Percentiles rank a stretch among this genome's conserved stretches.
Conservation (phyloP, 2,329 filamentous ascomycete species). For the Ascosphaera apis region DNA sequence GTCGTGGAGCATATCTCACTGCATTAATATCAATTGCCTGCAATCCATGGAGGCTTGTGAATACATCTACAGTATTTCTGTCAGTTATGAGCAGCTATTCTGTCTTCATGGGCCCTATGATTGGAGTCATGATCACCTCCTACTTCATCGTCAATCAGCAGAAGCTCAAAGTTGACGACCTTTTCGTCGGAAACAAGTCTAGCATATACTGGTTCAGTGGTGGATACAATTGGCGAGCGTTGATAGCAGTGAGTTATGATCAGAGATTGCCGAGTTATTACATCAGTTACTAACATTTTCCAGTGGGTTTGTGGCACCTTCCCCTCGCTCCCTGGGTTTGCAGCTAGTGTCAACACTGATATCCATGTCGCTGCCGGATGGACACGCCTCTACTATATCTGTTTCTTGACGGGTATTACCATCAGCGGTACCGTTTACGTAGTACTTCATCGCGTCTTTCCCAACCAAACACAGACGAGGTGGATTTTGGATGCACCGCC, state of each 20-base stretch:
- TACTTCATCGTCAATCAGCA: constrained; percentile 20
- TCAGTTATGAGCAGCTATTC: constrained; percentile 22
- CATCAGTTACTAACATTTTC: not conserved
- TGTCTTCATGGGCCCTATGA: constrained; percentile 24
- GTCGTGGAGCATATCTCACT: constrained; percentile 27
- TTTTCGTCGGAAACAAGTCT: constrained; percentile 17
- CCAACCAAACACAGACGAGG: not conserved
- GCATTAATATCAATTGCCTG: constrained; percentile 9
- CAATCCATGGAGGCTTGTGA: constrained; percentile 30
- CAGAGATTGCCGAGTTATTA: not conserved
- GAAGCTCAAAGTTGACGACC: constrained; percentile 19
- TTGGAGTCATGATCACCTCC: constrained; percentile 22
- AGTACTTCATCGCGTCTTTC: constrained; percentile 7
- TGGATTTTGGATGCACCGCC: not conserved
- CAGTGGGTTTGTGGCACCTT: constrained; percentile 20
- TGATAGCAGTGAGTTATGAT: constrained; percentile 3
- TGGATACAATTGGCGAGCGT: constrained; percentile 10
- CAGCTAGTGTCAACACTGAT: constrained; percentile 16
- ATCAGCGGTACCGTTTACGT: constrained; percentile 7
- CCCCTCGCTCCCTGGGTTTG: constrained; percentile 22
- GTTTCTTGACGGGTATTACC: constrained; percentile 7
- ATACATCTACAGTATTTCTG: constrained; percentile 24
- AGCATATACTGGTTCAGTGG: constrained; percentile 10
- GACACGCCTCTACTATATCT: constrained; percentile 11
- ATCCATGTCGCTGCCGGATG: constrained; percentile 16